phyloP scores from a whole-genome alignment of 2,329 filamentous ascomycete genomes.

The Aspergillus sclerotialis region DNA sequence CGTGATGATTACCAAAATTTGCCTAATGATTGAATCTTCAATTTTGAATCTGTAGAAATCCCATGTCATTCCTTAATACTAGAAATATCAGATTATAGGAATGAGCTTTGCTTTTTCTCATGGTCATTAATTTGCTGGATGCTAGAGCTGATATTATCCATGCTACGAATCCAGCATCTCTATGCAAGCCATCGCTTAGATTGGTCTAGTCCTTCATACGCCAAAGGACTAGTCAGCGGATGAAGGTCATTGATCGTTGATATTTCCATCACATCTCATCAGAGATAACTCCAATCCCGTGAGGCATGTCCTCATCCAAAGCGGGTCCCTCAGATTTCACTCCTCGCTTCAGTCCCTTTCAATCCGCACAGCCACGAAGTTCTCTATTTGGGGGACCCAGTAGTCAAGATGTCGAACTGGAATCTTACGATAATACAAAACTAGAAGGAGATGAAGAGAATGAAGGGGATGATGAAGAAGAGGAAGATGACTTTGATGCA shows the following conservation, averaged over 20 bases:
- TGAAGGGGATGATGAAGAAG: constrained; percentile 13
- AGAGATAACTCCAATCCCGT: neutral
- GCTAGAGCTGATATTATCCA: neutral
- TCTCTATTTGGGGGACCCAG: constrained; percentile 24
- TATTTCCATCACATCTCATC: neutral
- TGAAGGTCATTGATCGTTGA: neutral
- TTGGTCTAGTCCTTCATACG: neutral
- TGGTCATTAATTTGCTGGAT: too few species aligned
- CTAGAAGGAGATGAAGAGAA: constrained; percentile 2
- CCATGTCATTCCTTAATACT: too few species aligned
- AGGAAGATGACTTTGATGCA: constrained; percentile 13
- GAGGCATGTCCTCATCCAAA: constrained; percentile 23
- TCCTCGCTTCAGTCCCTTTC: constrained; percentile 14
- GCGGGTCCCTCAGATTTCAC: constrained; percentile 11
- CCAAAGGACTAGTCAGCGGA: neutral
- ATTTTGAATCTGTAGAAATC: neutral
- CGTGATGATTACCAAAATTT: neutral
- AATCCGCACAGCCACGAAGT: constrained; percentile 23
- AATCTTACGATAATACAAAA: constrained; percentile 7
- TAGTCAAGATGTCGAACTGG: constrained; percentile 13
- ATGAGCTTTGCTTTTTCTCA: too few species aligned
- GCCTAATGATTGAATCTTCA: too few species aligned
- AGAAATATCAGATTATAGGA: too few species aligned
- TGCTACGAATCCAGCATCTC: neutral
- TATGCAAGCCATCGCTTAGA: neutral